Conservation (phyloP, 805 yeast genomes). For the Ogataea ramenticola region DNA sequence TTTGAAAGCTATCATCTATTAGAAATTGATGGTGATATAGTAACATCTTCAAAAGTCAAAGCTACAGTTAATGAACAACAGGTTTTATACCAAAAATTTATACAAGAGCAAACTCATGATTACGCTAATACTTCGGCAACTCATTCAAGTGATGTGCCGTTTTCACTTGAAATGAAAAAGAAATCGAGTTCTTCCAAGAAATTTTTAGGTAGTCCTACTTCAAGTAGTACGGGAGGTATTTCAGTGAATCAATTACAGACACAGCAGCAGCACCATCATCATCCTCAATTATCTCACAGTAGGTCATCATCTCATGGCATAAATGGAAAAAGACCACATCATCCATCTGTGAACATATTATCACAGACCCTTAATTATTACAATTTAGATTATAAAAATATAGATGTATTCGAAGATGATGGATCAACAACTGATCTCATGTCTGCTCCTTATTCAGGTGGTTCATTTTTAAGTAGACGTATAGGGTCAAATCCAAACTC, state of each 20-base stretch:
- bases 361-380: conserved; percentile 17
- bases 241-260: no score
- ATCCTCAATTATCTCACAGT: background rate
- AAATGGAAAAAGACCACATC: background rate
- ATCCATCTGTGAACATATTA: conserved; percentile 1
- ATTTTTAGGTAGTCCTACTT: background rate
- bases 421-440: background rate
- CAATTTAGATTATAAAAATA: conserved; percentile 18
- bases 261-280: background rate
- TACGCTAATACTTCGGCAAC: background rate
- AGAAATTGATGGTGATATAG: background rate
- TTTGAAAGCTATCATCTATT: conserved; percentile 26
- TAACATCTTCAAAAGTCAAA: background rate
- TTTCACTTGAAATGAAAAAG: background rate
- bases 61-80: conserved; percentile 1
- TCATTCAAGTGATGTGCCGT: background rate
- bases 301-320: no score
- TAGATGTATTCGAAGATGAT: conserved; percentile 10
- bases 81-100: background rate
- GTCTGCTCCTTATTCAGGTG: conserved; percentile 1
- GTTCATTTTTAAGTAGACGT: background rate
- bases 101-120: background rate
- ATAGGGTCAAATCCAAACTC: background rate
- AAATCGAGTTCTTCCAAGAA: background rate
- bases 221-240: background rate